Base-by-base conservation (phyloP, 345 rosid species). In the Heritiera fomes region DNA sequence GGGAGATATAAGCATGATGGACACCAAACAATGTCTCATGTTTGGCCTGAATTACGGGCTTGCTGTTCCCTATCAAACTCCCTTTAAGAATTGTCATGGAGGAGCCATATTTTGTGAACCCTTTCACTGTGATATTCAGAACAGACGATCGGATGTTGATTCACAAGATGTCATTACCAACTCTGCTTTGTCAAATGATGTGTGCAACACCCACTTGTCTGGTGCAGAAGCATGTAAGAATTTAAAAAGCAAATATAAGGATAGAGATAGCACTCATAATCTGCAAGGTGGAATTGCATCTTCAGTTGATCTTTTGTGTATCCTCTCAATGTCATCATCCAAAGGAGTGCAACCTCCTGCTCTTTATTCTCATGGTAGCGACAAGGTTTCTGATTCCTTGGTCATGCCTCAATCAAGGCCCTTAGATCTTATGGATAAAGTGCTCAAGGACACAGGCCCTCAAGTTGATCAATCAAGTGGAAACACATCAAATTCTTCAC, bases 241-340 rank as follows among this genome's bases (percentile, higher is more conserved):
- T 52, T 23, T 23, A 28, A 5, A 59, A 17, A 67, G 50, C 23
- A 76, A 18, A 17, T 12, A 5, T 64, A 38, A 34, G 45, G 73
- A 76, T 56, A 78, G 40, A 45, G 5, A 59, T 59, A 12, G 11
- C 32, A 59, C 46, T 56, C 43, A 58, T 55, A 63, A 66, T 28
- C 40, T 76, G 67, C 63, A 58, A 47, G 73, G 15, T 12, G 76
- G 76, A 76, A 38, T 65, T 82, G 68, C 73, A 11, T 78, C 85
- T 49, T 71, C 84, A 0, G 74, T 85, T 62, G 79, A 76, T 69
- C 77, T 78, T 63, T 60, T 85, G 72, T 73, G 30, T 75, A 78
- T 78, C 84, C 79, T 85, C 49, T 72, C 87, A 55, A 58, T 83
- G 64, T 71, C 75, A 17, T 67, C 86, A 61, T 53, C 75, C 23